Evolutionary conservation across 2,329 filamentous ascomycete genomes (phyloP), one percentile per base, ranked within the genome.

Genomic region (Plenodomus tracheiphilus): DNA sequence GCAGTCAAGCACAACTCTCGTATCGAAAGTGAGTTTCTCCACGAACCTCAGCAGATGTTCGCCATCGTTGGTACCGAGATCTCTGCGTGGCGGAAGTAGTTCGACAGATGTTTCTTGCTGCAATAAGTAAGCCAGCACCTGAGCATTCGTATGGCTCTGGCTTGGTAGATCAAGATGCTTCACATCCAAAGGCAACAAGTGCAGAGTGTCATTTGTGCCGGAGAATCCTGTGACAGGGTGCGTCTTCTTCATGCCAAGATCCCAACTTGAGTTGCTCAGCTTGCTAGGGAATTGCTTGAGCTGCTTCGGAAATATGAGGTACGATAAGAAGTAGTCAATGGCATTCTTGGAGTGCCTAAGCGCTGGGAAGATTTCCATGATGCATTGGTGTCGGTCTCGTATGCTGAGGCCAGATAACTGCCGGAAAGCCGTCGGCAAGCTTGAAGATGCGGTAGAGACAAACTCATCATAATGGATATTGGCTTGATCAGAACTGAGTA

Each of bases 1-100:
- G 0, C 88, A 86, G 54, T 91, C 87, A 0, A 91, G 74, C 1
- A 91, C 79, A 0, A 91, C 85, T 0, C 79, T 76, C 0, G 81
- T 74, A 0, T 70, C 62, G 0, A 73, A 70, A 0, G 73, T 37
- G 38, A 81, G 66, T 0, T 39, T 39, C 0, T 72, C 63, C 0
- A 87, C 72, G 3, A 76, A 64, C 0, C 67, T 25, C 0, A 91
- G 59, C 0, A 88, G 59, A 1, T 60, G 51, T 10, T 76, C 62
- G 0, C 76, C 75, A 43, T 77, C 59, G 2, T 37, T 49, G 1
- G 39, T 7, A 4, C 8, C 20, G 13, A 13, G 39, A 35, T 35
- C 43, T 9, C 36, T 40, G 11, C 46, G 51, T 4, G 43, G 36
- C 0, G 63, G 59, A 3, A 76, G 57, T 4, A 61, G 34, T 15